Evolutionary conservation across 2,329 filamentous ascomycete genomes (phyloP).

Genomic region (Neofusicoccum sp.): DNA sequence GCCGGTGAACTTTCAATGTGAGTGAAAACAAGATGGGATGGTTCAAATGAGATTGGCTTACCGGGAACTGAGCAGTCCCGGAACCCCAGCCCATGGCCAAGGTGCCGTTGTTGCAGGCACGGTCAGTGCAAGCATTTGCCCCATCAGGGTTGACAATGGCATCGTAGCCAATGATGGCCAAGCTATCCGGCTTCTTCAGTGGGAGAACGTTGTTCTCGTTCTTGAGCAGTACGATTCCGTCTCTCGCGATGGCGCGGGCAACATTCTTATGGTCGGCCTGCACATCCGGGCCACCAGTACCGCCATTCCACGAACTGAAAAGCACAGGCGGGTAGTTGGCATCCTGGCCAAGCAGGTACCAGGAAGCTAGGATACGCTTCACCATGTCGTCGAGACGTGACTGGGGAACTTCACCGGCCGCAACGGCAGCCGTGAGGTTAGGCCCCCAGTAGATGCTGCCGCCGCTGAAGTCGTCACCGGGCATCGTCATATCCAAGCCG

Average conservation of each 20-base stretch:
- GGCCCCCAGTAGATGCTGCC: slow-evolving; percentile 59
- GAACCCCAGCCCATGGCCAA: slow-evolving; percentile 71
- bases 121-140: slow-evolving; percentile 76
- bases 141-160: slow-evolving; percentile 74
- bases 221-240: slow-evolving; percentile 55
- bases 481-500: slow-evolving; percentile 62
- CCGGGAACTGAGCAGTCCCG: slow-evolving; percentile 52
- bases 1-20: too few relatives aligned
- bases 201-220: slow-evolving; percentile 73
- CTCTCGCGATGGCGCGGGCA: slow-evolving; percentile 46
- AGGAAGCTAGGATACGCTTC: slow-evolving; percentile 49
- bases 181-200: slow-evolving; percentile 65
- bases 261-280: slow-evolving; percentile 44
- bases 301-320: slow-evolving; percentile 44
- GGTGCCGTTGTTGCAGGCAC: slow-evolving; percentile 63
- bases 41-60: slow-evolving; percentile 13
- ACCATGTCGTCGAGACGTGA: slow-evolving; percentile 47
- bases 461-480: slow-evolving; percentile 38
- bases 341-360: slow-evolving; percentile 54
- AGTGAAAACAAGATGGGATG: neutral
- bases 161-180: slow-evolving; percentile 71
- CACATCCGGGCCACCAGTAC: slow-evolving; percentile 39
- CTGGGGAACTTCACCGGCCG: slow-evolving; percentile 48
- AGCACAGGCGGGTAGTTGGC: slow-evolving; percentile 46
- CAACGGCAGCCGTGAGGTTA: slow-evolving; percentile 55